These are phyloP conservation scores for Colletotrichum shisoi DNA, from an alignment of 2,329 filamentous ascomycete genomes.

Conservation along the genomic window DNA sequence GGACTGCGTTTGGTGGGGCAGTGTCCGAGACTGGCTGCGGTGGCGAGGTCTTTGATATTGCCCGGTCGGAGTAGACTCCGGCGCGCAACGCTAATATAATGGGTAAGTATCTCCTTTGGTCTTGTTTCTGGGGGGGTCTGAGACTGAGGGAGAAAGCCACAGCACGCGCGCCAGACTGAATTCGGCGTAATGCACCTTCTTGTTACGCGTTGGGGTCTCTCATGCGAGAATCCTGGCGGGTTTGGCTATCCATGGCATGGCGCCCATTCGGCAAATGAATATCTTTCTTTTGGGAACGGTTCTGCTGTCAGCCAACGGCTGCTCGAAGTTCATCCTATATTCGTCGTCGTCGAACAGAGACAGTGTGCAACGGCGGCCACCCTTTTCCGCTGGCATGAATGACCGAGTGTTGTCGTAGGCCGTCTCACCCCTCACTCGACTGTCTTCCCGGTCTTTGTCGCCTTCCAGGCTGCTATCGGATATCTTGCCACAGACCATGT, in stretches of 20 bases:
- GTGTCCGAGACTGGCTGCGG: constrained; percentile 5
- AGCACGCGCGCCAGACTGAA: not conserved
- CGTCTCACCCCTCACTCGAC: not conserved
- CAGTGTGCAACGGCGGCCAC: not conserved
- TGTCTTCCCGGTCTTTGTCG: no score
- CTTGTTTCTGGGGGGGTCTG: not conserved
- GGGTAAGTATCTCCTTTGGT: not conserved
- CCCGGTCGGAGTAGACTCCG: constrained; percentile 3
- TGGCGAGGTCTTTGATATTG: constrained; percentile 1
- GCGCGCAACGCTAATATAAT: not conserved
- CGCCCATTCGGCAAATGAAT: not conserved
- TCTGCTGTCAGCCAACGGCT: not conserved
- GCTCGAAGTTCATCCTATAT: not conserved
- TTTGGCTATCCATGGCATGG: not conserved
- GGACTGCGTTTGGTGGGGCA: constrained; percentile 1
- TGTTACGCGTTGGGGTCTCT: not conserved
- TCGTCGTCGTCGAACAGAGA: not conserved
- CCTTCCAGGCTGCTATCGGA: no score
- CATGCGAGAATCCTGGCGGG: not conserved
- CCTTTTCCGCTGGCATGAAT: not conserved
- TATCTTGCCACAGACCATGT: no score
- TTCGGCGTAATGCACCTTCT: not conserved
- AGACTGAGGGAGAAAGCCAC: not conserved
- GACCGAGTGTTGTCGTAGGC: not conserved
- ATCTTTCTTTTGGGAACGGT: no score